Evolutionary conservation across 202 grass and related monocot genomes (phyloP).

Genomic region (Schoenoplectus triqueter): DNA sequence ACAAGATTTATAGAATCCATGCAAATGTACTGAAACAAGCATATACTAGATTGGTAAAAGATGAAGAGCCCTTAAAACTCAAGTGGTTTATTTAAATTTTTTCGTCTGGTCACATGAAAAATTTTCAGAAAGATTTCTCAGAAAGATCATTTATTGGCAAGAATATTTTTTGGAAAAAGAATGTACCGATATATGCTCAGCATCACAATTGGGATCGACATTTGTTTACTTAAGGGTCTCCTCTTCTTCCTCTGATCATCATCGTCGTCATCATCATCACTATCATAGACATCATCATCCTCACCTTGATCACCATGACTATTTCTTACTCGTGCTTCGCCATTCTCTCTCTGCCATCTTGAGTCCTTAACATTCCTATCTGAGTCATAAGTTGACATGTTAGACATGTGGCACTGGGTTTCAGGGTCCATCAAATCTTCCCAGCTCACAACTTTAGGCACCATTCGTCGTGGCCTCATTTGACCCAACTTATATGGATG

Average conservation of each 20-base stretch:
- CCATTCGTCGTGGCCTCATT: constrained; percentile 29
- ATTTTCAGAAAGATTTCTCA: background rate
- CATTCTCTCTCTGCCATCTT: constrained; percentile 33
- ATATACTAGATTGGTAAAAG: background rate
- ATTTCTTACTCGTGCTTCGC: constrained; percentile 19
- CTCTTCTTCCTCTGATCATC: constrained; percentile 12
- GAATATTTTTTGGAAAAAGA: background rate
- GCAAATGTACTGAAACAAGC: background rate
- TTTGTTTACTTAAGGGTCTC: constrained; percentile 16
- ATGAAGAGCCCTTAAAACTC: background rate
- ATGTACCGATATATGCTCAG: constrained; percentile 32
- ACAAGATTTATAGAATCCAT: background rate
- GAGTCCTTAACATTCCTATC: constrained; percentile 28
- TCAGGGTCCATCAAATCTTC: constrained; percentile 34
- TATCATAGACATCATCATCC: constrained; percentile 12
- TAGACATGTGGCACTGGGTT: constrained; percentile 2
- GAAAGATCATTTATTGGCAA: background rate
- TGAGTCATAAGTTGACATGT: constrained; percentile 21
- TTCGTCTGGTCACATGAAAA: background rate
- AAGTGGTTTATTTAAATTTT: background rate
- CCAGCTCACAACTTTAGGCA: constrained; percentile 41
- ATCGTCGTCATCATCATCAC: constrained; percentile 12
- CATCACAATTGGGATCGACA: constrained; percentile 29
- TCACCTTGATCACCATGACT: background rate
- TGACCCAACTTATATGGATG: constrained; percentile 31